Base-by-base conservation (phyloP, 2,329 filamentous ascomycete genomes). In the Penicillium vulpinum region DNA sequence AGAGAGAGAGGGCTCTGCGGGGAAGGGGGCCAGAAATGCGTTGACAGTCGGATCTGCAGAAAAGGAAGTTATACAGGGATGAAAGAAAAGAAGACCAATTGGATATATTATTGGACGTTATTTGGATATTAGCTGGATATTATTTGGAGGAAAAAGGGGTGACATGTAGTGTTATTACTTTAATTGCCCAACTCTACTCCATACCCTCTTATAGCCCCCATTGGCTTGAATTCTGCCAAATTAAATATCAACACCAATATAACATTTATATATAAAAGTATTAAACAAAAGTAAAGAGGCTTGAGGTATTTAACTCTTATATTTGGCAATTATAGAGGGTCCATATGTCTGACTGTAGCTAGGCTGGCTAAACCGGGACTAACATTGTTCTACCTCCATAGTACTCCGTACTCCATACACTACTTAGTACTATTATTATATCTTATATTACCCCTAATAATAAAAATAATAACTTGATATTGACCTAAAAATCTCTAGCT, bases 1-100 rank as follows among this genome's bases (percentile, higher is more conserved):
- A 38, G 40, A 54, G 41, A 47, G 43, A 38, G 41, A 57, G 47
- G 58, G n/a, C 28, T 46, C 58, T 59, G 57, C 58, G 62, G 59
- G 60, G 61, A 59, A 64, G 54, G 56, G 54, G 52, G 38, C 49
- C 18, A 47, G 40, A 54, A 46, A 51, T 49, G 41, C 21, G 50
- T 47, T 44, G 43, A 40, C 51, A 54, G 31, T 54, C 44, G 18
- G 58, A 51, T 59, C 57, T 54, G 53, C 40, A 55, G 51, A 56
- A 33, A 41, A 40, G 33, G 45, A 54, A 29, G 41, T 44, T 51
- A 22, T 16, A 44, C 49, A 51, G 28, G 38, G 21, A 51, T 31
- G 28, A 26, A 35, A 44, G 22, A 26, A 8, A 10, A 31, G 13
- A 51, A 28, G n/a, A 26, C 38, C 21, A 40, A 40, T 40, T 40